Conservation (phyloP, 1,284 basidiomycete species). For the Anthracocystis walkeri region DNA sequence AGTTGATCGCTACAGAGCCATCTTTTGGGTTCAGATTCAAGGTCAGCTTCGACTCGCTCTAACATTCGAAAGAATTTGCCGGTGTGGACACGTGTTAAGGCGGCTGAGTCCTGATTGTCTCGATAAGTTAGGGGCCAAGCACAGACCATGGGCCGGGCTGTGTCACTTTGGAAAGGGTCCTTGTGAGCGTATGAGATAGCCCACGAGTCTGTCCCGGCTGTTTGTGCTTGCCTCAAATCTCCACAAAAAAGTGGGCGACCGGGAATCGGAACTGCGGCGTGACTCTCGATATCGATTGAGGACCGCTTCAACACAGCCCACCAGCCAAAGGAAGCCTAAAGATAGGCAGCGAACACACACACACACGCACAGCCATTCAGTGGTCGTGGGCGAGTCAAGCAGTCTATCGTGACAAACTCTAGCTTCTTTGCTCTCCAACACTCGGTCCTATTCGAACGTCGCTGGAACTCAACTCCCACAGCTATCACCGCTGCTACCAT, state of each 20-base stretch:
- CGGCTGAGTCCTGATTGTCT: too few species aligned
- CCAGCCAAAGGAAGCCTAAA: not conserved
- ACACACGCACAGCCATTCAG: too few species aligned
- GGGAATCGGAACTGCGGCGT: slow-evolving; percentile 32
- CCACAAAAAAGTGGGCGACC: slow-evolving; percentile 9
- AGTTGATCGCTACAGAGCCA: not conserved
- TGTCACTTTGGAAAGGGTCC: slow-evolving; percentile 2
- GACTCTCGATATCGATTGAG: slow-evolving; percentile 1
- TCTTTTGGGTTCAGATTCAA: too few species aligned
- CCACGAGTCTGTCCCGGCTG: not conserved
- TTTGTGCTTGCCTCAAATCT: not conserved
- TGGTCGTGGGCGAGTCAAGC: too few species aligned
- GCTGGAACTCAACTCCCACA: too few species aligned
- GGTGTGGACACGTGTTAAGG: too few species aligned
- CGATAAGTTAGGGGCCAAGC: not conserved
- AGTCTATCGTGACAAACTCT: too few species aligned
- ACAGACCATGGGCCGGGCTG: slow-evolving; percentile 1
- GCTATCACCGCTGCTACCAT: not conserved
- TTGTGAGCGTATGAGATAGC: not conserved
- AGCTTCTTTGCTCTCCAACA: too few species aligned
- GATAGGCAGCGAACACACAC: too few species aligned
- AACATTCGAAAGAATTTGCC: not conserved
- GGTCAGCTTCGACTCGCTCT: not conserved
- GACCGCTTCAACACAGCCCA: slow-evolving; percentile 16
- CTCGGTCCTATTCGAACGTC: too few species aligned